Base-by-base conservation (phyloP, 805 yeast species). In the Candida ficus region DNA sequence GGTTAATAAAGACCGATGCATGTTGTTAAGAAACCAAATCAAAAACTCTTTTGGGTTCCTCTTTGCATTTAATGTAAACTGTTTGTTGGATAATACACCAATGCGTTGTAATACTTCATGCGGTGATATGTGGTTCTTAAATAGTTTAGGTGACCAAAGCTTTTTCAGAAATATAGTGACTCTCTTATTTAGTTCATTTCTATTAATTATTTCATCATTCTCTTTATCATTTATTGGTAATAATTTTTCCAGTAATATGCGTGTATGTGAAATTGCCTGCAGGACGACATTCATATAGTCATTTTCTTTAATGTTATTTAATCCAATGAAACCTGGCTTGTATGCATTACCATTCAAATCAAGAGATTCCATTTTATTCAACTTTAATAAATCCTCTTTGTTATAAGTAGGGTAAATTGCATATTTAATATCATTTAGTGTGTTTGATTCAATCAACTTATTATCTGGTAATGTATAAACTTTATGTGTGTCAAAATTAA, bases 381-480 rank as follows among this genome's bases (percentile, higher is more conserved):
- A 54, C 0, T 40, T 41, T 3, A 33, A 21, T 2, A 80, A 54
- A 10, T 66, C 63, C 0, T 57, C 50, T 4, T 38, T 39, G 0
- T 63, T 49, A 48, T 71, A 83, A 0, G 52, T 55, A 0, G 95
- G 93, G 37, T 69, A 62, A 4, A 80, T 67, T 6, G 70, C 66
- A 20, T 64, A 61, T 45, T 67, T 67, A 32, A 85, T 77, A 49
- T 79, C 85, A 16, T 65, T 61, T 18, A 84, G 52, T 1, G 67
- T 43, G 7, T 55, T 43, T 0, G 70, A 57, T 12, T 61, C 52
- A 10, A 73, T 58, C 37, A 72, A 74, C 31, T 66, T 64, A 47
- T 71, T 71, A 38, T 81, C 88, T 0, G 95, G 95, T n/a, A 85
- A 58, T 4, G 73, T 58, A 50, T 74, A 82, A 20, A 73, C 67